Percentiles rank a stretch among this genome's conserved stretches.
phyloP scores from a whole-genome alignment of 768 basidiomycete species.

The Agaricus bisporus region DNA sequence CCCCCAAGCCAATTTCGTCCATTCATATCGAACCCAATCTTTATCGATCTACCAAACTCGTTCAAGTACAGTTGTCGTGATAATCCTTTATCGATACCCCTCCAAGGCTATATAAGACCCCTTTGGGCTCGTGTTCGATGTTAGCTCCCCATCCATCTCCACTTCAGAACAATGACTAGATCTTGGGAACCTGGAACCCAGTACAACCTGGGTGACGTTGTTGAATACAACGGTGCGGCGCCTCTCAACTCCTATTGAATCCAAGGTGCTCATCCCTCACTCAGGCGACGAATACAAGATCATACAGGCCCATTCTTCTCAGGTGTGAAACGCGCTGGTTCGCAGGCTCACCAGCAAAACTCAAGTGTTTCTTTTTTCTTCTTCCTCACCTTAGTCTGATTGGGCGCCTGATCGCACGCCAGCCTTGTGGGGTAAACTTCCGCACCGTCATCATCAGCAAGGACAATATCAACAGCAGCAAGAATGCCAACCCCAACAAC shows the following conservation, averaged over 20 bases:
- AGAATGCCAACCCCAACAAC: slow-evolving; percentile 14
- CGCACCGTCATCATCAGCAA: slow-evolving; percentile 16
- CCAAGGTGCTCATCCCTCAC: neutral
- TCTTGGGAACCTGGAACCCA: slow-evolving; percentile 59
- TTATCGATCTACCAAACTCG: no score
- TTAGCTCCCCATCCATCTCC: neutral
- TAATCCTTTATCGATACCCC: no score
- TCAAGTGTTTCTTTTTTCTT: neutral
- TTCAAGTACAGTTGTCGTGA: no score
- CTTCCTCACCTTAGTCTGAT: slow-evolving; percentile 37
- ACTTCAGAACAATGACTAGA: slow-evolving; percentile 29
- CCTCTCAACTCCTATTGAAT: neutral
- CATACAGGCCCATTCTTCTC: slow-evolving; percentile 66
- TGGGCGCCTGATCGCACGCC: slow-evolving; percentile 62
- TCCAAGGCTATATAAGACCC: no score
- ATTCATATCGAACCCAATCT: no score
- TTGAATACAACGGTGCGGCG: slow-evolving; percentile 46
- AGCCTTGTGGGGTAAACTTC: slow-evolving; percentile 59
- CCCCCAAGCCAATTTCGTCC: no score
- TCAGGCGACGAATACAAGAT: slow-evolving; percentile 58
- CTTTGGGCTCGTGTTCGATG: no score
- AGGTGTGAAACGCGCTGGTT: slow-evolving; percentile 30
- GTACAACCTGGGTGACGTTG: slow-evolving; percentile 49
- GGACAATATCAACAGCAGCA: slow-evolving; percentile 25
- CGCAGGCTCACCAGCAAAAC: neutral